Evolutionary conservation across 495 filamentous ascomycete genomes (phyloP).

Genomic region (Trichoderma erinaceum): DNA sequence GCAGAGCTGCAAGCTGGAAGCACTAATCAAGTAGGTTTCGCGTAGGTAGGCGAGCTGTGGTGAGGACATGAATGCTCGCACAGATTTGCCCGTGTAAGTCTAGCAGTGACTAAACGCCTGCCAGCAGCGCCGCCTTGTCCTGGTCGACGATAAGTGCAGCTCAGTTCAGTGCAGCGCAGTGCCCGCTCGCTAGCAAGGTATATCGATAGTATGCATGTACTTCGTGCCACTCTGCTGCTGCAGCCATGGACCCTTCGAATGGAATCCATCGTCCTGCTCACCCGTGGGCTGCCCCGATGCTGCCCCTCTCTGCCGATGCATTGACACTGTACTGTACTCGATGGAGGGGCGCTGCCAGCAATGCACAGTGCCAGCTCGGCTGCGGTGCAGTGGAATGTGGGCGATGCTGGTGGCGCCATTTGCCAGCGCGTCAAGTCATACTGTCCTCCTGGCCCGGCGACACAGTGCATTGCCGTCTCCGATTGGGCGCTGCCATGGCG

Average conservation of each 20-base stretch:
- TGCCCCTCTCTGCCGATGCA: too few relatives aligned
- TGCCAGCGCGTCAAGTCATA: neutral
- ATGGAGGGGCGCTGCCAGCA: neutral
- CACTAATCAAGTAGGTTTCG: too few relatives aligned
- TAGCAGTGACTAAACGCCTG: neutral
- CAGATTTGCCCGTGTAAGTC: neutral
- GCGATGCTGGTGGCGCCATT: neutral
- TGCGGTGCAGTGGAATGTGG: neutral
- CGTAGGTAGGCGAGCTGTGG: too few relatives aligned
- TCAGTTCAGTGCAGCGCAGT: neutral
- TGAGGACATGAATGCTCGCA: too few relatives aligned
- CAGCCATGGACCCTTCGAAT: too few relatives aligned
- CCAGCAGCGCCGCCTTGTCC: neutral
- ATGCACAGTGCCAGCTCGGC: neutral
- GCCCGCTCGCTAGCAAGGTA: too few relatives aligned
- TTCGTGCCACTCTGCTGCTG: too few relatives aligned
- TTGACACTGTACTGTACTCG: too few relatives aligned
- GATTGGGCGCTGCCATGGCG: neutral
- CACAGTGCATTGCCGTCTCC: slow-evolving; percentile 5
- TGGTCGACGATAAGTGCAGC: neutral
- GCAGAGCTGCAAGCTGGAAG: neutral
- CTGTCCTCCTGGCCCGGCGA: neutral
- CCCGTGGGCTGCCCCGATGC: too few relatives aligned
- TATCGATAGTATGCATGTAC: too few relatives aligned
- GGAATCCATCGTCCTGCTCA: too few relatives aligned